Percentiles rank a stretch among this genome's conserved stretches.
Evolutionary conservation across 192 early-diverging fungal genomes (phyloP).

Genomic region (Backusella macrospora): DNA sequence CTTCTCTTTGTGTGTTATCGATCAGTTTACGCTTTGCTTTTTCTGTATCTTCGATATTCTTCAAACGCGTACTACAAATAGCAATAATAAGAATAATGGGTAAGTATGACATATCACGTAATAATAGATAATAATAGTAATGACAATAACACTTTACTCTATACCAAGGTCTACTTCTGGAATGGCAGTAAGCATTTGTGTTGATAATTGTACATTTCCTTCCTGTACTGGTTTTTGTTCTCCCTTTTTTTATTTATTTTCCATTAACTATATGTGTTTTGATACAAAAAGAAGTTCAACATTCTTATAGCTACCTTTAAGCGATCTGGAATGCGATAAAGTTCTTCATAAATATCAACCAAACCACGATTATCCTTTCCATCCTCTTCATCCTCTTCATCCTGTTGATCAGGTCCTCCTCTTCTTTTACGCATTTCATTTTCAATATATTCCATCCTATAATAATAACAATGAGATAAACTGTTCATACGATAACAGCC

Average conservation of each 20-base stretch:
- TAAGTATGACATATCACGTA: background rate
- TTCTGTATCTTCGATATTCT: slow-evolving; percentile 85
- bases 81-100: slow-evolving; percentile 1
- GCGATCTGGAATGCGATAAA: slow-evolving; percentile 71
- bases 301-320: slow-evolving; percentile 41
- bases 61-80: slow-evolving; percentile 52
- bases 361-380: slow-evolving; percentile 41
- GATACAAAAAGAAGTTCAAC: background rate
- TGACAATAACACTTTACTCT: slow-evolving; percentile 47
- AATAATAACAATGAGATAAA: background rate
- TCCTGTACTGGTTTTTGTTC: slow-evolving; percentile 71
- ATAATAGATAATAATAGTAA: too few relatives aligned
- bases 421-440: slow-evolving; percentile 66
- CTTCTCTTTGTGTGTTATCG: slow-evolving; percentile 45
- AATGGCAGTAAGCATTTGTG: slow-evolving; percentile 89
- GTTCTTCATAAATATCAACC: slow-evolving; percentile 57
- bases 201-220: slow-evolving; percentile 84
- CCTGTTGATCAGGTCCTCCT: slow-evolving; percentile 43
- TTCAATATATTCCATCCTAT: slow-evolving; percentile 84
- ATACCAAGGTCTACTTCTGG: slow-evolving; percentile 90
- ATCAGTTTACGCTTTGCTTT: slow-evolving; percentile 65
- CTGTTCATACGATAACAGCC: background rate
- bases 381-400: slow-evolving; percentile 38
- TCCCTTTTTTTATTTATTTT: slow-evolving; percentile 29
- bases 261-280: slow-evolving; percentile 15